Evolutionary conservation across 768 basidiomycete species (phyloP), one percentile per base, ranked within the genome.

Genomic region (Leccinum uliginosum): DNA sequence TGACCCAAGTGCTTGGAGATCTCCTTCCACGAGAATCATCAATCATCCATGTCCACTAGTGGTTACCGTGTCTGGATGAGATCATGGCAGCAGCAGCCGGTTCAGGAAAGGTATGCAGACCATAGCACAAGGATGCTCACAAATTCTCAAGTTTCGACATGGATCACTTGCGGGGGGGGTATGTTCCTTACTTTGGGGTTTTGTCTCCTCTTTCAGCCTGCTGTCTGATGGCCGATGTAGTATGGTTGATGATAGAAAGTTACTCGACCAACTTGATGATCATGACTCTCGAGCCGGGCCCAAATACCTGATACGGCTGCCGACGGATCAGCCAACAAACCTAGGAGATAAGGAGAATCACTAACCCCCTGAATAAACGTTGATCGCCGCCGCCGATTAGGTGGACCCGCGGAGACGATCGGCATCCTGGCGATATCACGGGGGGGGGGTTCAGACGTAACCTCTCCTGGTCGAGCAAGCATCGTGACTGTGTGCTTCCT

Each of bases 211-310:
- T 6, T 30, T 26, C 24, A 11, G 8, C 30, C 12, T 26, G n/a
- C 12, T 35, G n/a, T 19, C 9, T 1, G 35, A 43, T 60, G 15
- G 65, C n/a, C 0, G 2, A 49, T 19, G 30, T 7, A 30, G n/a
- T n/a, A n/a, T n/a, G n/a, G n/a, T n/a, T 46, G 45, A 19, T 27
- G 8, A 11, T 40, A 40, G 68, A 68, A n/a, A n/a, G n/a, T 21
- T 59, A 61, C 14, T 51, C 66, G 51, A 68, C 64, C 12, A 67
- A 67, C 23, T 54, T 65, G 61, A 68, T 68, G 64, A 56, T 65
- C 59, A 68, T 68, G 64, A 56, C 46, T 46, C 68, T 67, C 21
- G 32, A 9, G 12, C 4, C 15, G 15, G 66, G 61, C 43, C 59
- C 56, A 51, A 67, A 67, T 17, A n/a, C n/a, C n/a, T n/a, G n/a